A percentile compares a stretch with the other conserved stretches of the same genome.
These are phyloP conservation scores for Emericellopsis cladophorae DNA, from an alignment of 2,329 filamentous ascomycete genomes.

Conservation along the genomic window DNA sequence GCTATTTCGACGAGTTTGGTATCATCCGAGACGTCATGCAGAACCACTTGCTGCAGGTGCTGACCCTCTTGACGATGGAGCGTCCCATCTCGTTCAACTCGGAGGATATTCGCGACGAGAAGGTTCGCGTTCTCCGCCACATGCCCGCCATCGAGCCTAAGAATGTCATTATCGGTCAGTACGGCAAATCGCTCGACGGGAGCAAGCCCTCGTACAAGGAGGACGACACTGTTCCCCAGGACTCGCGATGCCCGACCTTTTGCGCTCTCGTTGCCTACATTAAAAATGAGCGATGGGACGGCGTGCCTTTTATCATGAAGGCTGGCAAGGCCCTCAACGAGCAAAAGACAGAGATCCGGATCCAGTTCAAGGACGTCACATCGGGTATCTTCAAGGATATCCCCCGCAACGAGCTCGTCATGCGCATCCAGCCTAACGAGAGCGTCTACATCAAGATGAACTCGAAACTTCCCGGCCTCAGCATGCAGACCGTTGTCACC, in stretches of 20 bases:
- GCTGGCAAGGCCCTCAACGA: constrained; percentile 97
- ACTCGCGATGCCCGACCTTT: constrained; percentile 95
- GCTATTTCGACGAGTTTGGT: constrained; percentile 98
- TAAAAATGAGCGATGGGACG: constrained; percentile 99
- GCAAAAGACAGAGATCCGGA: constrained; percentile 98
- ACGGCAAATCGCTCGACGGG: constrained; percentile 89
- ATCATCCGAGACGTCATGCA: constrained; percentile 99
- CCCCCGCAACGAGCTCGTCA: constrained; percentile 95
- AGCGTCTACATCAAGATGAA: constrained; percentile 99
- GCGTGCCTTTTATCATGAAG: constrained; percentile 98
- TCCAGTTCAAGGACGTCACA: constrained; percentile 99
- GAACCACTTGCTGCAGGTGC: constrained; percentile 93
- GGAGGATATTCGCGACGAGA: constrained; percentile 97
- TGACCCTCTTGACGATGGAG: constrained; percentile 96
- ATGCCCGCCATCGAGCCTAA: constrained; percentile 96
- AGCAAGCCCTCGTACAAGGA: constrained; percentile 97
- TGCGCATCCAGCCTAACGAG: constrained; percentile 98
- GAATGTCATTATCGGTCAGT: constrained; percentile 99
- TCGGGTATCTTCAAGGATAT: constrained; percentile 99
- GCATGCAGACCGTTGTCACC: constrained; percentile 98
- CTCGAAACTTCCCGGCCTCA: constrained; percentile 94
- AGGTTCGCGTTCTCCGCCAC: constrained; percentile 86
- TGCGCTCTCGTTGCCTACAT: constrained; percentile 95
- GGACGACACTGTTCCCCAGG: constrained; percentile 94
- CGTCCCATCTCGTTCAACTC: constrained; percentile 95